A percentile compares a stretch with the other conserved stretches of the same genome.
Evolutionary conservation across 768 basidiomycete species (phyloP).

Genomic region (Mycena alexandri): DNA sequence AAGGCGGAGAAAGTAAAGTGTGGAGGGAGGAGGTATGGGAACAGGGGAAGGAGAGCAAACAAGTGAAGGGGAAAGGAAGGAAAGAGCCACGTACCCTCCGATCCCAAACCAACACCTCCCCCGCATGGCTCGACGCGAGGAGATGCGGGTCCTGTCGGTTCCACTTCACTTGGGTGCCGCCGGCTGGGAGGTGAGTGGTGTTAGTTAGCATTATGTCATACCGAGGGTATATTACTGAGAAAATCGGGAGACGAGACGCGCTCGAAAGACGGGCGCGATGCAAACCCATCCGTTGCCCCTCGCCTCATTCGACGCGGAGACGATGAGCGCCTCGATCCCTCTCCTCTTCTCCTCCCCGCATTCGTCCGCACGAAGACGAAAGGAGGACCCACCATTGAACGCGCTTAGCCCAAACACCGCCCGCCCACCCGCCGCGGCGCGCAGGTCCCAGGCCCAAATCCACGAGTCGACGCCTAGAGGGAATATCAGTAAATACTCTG

Average conservation of each 20-base stretch:
- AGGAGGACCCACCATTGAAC: conserved; percentile 60
- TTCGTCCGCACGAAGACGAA: not conserved
- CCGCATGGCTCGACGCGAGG: conserved; percentile 90
- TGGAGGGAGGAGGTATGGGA: too few relatives aligned
- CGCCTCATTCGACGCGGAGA: too few relatives aligned
- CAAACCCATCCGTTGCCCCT: too few relatives aligned
- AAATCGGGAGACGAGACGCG: too few relatives aligned
- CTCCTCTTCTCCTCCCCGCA: too few relatives aligned
- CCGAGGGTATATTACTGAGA: too few relatives aligned
- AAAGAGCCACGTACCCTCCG: conserved; percentile 70
- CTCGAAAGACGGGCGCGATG: too few relatives aligned
- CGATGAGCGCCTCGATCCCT: too few relatives aligned
- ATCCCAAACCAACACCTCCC: conserved; percentile 95
- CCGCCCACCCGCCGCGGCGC: conserved; percentile 65
- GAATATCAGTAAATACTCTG: too few relatives aligned
- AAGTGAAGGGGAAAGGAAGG: too few relatives aligned
- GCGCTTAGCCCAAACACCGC: conserved; percentile 81
- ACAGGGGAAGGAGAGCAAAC: not conserved
- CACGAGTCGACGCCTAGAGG: conserved; percentile 95
- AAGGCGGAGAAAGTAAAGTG: not conserved
- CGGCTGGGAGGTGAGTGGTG: conserved; percentile 59
- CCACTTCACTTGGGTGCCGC: conserved; percentile 98
- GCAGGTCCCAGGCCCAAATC: conserved; percentile 94
- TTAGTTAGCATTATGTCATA: not conserved
- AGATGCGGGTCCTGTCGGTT: conserved; percentile 89